phyloP scores from a whole-genome alignment of 495 filamentous ascomycete genomes.

The Parmelia sp. region DNA sequence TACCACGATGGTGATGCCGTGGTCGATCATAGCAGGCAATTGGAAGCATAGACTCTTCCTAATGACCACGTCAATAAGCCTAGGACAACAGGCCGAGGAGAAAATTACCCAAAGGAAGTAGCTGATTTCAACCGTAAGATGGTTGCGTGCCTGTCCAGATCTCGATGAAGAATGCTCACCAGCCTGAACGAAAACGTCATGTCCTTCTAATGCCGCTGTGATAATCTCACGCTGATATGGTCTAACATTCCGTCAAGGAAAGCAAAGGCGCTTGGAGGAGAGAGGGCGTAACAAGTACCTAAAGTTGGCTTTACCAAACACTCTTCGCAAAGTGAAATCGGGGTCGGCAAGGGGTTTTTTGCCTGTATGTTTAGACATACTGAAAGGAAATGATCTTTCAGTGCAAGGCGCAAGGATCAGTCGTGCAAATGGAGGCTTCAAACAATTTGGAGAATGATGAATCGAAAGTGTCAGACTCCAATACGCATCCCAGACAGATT shows the following conservation, averaged over 20 bases:
- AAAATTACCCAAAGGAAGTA: conserved; percentile 69
- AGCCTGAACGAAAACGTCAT: conserved; percentile 93
- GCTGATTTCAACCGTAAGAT: conserved; percentile 35
- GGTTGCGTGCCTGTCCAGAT: no score
- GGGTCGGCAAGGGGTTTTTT: conserved; percentile 47
- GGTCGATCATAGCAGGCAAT: conserved; percentile 78
- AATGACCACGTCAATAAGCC: neutral
- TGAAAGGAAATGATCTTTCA: neutral
- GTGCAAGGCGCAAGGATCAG: neutral
- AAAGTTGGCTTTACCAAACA: conserved; percentile 72
- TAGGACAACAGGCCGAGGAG: no score
- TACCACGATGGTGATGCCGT: conserved; percentile 86
- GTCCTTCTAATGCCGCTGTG: conserved; percentile 64
- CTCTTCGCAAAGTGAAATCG: conserved; percentile 75
- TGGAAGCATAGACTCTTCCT: conserved; percentile 89
- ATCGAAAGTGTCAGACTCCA: neutral
- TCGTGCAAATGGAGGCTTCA: neutral
- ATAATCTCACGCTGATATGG: conserved; percentile 88
- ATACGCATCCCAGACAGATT: neutral
- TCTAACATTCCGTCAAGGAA: conserved; percentile 39
- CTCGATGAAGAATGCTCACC: conserved; percentile 10
- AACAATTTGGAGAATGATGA: neutral
- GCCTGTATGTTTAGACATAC: conserved; percentile 10
- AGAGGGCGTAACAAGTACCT: conserved; percentile 44
- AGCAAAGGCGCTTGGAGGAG: neutral